Evolutionary conservation across 1,139 yeast genomes (phyloP).

Genomic region (Kodamaea ohmeri): DNA sequence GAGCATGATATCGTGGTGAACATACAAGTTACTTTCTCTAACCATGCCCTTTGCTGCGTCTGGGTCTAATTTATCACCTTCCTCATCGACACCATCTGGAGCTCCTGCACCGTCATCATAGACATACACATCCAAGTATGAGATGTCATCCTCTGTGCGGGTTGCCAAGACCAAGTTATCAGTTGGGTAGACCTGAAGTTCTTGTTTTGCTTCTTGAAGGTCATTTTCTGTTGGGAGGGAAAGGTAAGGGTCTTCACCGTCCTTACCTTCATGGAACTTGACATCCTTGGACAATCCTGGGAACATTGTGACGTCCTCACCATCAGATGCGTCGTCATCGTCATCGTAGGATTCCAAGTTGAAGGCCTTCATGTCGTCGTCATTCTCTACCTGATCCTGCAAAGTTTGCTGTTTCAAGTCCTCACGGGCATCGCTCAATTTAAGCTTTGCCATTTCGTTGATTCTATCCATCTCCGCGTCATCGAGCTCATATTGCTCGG

Average conservation of each 20-base stretch:
- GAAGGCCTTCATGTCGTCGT: slow-evolving; percentile 85
- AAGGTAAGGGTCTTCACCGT: slow-evolving; percentile 71
- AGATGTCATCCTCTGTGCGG: slow-evolving; percentile 93
- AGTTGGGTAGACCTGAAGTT: slow-evolving; percentile 81
- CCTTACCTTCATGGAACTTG: slow-evolving; percentile 50
- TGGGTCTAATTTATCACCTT: slow-evolving; percentile 57
- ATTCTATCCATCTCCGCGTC: slow-evolving; percentile 94
- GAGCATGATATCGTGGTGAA: slow-evolving; percentile 94
- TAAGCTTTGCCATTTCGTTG: slow-evolving; percentile 78
- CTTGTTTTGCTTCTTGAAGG: slow-evolving; percentile 68
- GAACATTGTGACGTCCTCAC: slow-evolving; percentile 57
- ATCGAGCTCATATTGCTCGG: slow-evolving; percentile 81
- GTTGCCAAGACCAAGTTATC: slow-evolving; percentile 89
- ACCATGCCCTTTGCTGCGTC: slow-evolving; percentile 68
- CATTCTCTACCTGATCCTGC: slow-evolving; percentile 56
- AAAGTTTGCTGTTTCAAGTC: slow-evolving; percentile 48
- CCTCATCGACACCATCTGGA: slow-evolving; percentile 55
- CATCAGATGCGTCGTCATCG: slow-evolving; percentile 49
- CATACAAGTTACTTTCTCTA: slow-evolving; percentile 75
- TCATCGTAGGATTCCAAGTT: slow-evolving; percentile 83
- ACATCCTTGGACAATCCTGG: slow-evolving; percentile 66
- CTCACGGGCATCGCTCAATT: slow-evolving; percentile 70
- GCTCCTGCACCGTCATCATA: slow-evolving; percentile 94
- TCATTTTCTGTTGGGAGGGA: slow-evolving; percentile 70
- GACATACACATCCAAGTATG: slow-evolving; percentile 87